phyloP scores from a whole-genome alignment of 2,329 filamentous ascomycete species.

The Pseudogymnoascus sp. region DNA sequence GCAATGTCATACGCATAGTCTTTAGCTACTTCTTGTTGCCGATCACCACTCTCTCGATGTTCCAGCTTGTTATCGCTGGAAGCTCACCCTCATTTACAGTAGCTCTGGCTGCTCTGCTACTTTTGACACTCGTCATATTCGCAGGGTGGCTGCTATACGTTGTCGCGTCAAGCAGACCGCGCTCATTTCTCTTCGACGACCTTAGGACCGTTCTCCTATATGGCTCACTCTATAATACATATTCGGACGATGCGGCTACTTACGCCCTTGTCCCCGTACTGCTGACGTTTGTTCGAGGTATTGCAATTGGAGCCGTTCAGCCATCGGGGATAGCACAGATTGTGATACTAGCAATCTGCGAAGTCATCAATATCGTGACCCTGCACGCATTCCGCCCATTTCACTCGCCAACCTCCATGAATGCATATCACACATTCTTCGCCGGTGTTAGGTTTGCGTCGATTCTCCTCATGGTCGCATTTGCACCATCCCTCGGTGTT shows the following conservation, averaged over 20 bases:
- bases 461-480: constrained; percentile 70
- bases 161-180: constrained; percentile 72
- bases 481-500: constrained; percentile 75
- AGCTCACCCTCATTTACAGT: constrained; percentile 64
- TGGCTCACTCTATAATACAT: constrained; percentile 94
- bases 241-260: constrained; percentile 83
- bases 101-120: constrained; percentile 64
- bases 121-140: constrained; percentile 66
- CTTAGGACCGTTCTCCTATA: constrained; percentile 82
- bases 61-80: constrained; percentile 73
- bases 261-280: constrained; percentile 84
- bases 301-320: constrained; percentile 88
- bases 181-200: constrained; percentile 87
- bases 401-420: constrained; percentile 90
- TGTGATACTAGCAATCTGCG: constrained; percentile 84
- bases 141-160: constrained; percentile 72
- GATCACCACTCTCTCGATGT: constrained; percentile 77
- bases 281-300: constrained; percentile 75
- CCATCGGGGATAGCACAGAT: constrained; percentile 89
- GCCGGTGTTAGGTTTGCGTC: constrained; percentile 68
- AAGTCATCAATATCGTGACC: constrained; percentile 82
- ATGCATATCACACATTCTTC: constrained; percentile 85
- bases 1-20: constrained; percentile 73
- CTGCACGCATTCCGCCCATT: constrained; percentile 87
- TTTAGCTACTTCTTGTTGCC: constrained; percentile 92